Evolutionary conservation across 345 rosid species (phyloP), one percentile per base, ranked within the genome.

Genomic region (Erodium maritimum): DNA sequence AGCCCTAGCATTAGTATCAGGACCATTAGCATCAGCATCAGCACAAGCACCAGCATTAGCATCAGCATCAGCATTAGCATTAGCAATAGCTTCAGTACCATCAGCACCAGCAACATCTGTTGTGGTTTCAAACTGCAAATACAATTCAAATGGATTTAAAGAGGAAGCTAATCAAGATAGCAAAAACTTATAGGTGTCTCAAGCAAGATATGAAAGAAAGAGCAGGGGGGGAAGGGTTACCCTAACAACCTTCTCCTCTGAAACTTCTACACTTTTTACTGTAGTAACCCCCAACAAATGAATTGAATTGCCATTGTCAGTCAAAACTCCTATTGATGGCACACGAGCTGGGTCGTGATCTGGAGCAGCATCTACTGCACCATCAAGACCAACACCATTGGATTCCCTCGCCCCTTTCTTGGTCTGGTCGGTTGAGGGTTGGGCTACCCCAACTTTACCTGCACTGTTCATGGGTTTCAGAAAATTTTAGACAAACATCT

Each of bases 381-480:
- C 73, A 54, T 51, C 57, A 59, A 42, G 71, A 62, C 59, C 65
- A 45, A 65, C 17, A 57, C 42, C 19, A 51, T 19, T 6, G 4
- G 54, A 73, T 64, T 61, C 69, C 48, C 57, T 69, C 70, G 75
- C 63, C 56, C 50, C 48, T 19, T 56, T 61, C 63, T 71, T 74
- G 54, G 51, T 61, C 71, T 74, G 64, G 52, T 24, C 81, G 55
- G 73, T 66, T 54, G 84, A 76, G 66, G 76, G 74, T 67, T 71
- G 79, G 57, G 63, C 74, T 37, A 69, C 77, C 51, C 66, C 56
- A 20, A 68, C 69, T 56, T 73, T 55, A 57, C 73, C 76, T 34
- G 70, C 70, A 77, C 94, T 85, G 83, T 5, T 29, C 33, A 29
- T 5, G n/a, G 37, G 37, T 29, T 29, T 29, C 5, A 29, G 37